These are phyloP conservation scores for Musa schizocarpa DNA, from an alignment of 176 grass and related monocot genomes.

Conservation along the genomic window DNA sequence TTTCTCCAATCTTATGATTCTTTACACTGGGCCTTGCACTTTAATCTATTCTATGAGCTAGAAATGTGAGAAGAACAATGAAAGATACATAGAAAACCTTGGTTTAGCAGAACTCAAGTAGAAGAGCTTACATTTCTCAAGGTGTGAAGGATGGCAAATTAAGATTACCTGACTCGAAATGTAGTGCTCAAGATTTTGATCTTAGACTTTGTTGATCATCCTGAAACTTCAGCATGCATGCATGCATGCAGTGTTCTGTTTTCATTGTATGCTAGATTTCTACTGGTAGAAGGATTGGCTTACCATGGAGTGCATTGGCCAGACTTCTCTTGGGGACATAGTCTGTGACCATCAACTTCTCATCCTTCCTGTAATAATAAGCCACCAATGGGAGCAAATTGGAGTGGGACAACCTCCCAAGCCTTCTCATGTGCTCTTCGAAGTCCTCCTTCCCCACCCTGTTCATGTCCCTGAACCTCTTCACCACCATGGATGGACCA, in stretches of 20 bases:
- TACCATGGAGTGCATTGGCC: slow-evolving; percentile 63
- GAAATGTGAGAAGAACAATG: no score
- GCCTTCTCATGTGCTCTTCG: slow-evolving; percentile 92
- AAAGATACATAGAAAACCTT: no score
- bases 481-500: slow-evolving; percentile 59
- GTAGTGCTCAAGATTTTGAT: no score
- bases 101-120: no score
- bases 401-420: slow-evolving; percentile 62
- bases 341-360: slow-evolving; percentile 77
- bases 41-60: no score
- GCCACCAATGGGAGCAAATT: slow-evolving; percentile 76
- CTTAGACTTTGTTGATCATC: no score
- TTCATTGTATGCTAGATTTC: background rate
- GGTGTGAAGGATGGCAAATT: no score
- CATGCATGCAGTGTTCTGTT: background rate
- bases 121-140: no score
- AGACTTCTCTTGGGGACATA: slow-evolving; percentile 65
- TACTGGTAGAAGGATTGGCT: background rate
- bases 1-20: no score
- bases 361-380: slow-evolving; percentile 93
- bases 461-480: slow-evolving; percentile 97
- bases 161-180: no score
- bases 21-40: no score
- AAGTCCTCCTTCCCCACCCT: slow-evolving; percentile 71
- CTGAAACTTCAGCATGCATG: no score